Evolutionary conservation across 306 rosid species (phyloP).

Genomic region (Vigna reflexopilosa): DNA sequence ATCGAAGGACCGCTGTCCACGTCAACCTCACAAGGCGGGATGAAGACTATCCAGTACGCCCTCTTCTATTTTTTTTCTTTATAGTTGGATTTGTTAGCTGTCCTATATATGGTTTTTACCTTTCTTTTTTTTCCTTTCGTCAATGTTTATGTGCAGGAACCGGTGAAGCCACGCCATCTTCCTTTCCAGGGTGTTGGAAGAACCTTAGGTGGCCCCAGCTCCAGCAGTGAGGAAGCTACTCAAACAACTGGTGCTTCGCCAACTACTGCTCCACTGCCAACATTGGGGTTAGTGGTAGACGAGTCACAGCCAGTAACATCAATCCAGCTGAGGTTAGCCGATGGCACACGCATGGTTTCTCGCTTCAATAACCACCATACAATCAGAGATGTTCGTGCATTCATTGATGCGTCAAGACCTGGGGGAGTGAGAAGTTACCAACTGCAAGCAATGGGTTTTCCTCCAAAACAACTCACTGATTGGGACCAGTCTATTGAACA

Average conservation of each 20-base stretch:
- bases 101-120: conserved; percentile 5
- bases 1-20: conserved; percentile 67
- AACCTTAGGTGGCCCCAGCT: conserved; percentile 70
- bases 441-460: conserved; percentile 94
- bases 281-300: conserved; percentile 73
- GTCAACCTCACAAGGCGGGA: conserved; percentile 69
- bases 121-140: conserved; percentile 1
- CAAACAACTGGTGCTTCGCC: conserved; percentile 46
- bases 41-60: conserved; percentile 80
- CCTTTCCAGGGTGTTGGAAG: conserved; percentile 90
- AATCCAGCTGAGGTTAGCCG: conserved; percentile 90
- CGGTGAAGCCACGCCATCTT: conserved; percentile 54
- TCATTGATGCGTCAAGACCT: conserved; percentile 92
- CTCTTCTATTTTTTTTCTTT: conserved; percentile 17
- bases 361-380: conserved; percentile 91
- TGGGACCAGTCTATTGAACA: conserved; percentile 87
- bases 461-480: conserved; percentile 89
- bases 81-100: conserved; percentile 13
- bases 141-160: conserved; percentile 63
- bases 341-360: conserved; percentile 94
- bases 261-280: conserved; percentile 62
- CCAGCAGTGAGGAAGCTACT: conserved; percentile 47
- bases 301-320: conserved; percentile 80
- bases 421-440: conserved; percentile 75
- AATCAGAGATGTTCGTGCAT: conserved; percentile 77